Base-by-base conservation (phyloP, 805 yeast species). In the Huiozyma naganishii region DNA sequence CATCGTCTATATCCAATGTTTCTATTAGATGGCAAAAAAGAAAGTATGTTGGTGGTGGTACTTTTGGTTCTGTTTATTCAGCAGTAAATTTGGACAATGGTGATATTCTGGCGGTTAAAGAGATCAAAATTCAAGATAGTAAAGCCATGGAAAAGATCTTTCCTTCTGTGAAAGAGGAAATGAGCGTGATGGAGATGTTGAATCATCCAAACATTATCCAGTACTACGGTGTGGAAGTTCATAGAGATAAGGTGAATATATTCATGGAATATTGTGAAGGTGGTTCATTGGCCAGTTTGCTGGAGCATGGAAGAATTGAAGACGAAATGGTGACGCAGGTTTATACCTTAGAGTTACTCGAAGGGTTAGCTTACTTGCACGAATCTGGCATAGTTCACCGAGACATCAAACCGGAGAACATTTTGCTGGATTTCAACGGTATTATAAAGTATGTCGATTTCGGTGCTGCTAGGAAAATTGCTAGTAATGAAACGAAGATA, bases 181-280 rank as follows among this genome's bases (percentile, higher is more conserved):
- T 92, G 97, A 83, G 95, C 0, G 97, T 90, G 2, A 66, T 92
- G 54, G 97, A 92, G 65, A 85, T 89, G 83, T 70, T 92, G 48
- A 83, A 89, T 48, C 98, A 92, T 65, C 98, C 97, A 7, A 92
- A 92, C 58, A 83, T 92, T 53, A 97, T 92, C 6, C 96, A 89
- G 59, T 92, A 90, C 60, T 90, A 78, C 58, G 98, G 98, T 42
- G 96, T 94, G 34, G 98, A 92, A 62, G 97, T 92, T 5, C 98
- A 92, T 63, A 74, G 97, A 43, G 98, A 92, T 62, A 78, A 85
- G 49, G 97, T 92, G 13, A 90, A 87, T 61, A 81, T 92, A 32
- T 92, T 92, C 61, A 92, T 92, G 98, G 99, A 92, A 65, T 89
- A 76, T 65, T 92, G 98, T 68, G 94, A 89, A 54, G 89, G 96